Conservation (phyloP, 345 rosid genomes). For the rapeseed (Brassica napus) region DNA sequence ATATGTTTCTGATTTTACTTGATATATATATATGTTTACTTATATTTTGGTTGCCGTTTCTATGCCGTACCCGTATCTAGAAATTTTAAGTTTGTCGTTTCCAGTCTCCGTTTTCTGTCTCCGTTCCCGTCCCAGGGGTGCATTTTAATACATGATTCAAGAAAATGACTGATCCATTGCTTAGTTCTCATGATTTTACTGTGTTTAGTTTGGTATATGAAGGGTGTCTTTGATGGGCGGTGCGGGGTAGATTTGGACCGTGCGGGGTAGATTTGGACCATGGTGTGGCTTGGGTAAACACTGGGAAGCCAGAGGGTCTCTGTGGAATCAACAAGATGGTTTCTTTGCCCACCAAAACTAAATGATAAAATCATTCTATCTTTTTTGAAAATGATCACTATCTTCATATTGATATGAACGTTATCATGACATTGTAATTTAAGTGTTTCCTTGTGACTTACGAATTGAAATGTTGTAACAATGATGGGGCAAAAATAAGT, state of each 20-base stretch:
- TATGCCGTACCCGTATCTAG: no score
- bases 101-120: no score
- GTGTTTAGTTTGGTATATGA: constrained; percentile 13
- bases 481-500: not conserved
- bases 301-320: constrained; percentile 69
- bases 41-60: no score
- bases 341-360: constrained; percentile 69
- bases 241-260: constrained; percentile 45
- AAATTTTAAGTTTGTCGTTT: no score
- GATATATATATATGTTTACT: no score
- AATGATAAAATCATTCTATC: constrained; percentile 21
- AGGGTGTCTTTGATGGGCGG: constrained; percentile 77
- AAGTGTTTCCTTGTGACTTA: not conserved
- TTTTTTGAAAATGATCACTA: not conserved
- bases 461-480: constrained; percentile 14
- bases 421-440: not conserved
- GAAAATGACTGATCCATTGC: no score
- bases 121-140: no score
- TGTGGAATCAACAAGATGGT: constrained; percentile 90
- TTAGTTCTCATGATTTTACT: no score
- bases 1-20: no score
- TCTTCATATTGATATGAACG: constrained; percentile 4
- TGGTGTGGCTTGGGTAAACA: constrained; percentile 70
- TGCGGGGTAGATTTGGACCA: constrained; percentile 49
- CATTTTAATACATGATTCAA: no score